Base-by-base conservation (phyloP, 1,139 yeast genomes). In the Suhomyces anneliseae region DNA sequence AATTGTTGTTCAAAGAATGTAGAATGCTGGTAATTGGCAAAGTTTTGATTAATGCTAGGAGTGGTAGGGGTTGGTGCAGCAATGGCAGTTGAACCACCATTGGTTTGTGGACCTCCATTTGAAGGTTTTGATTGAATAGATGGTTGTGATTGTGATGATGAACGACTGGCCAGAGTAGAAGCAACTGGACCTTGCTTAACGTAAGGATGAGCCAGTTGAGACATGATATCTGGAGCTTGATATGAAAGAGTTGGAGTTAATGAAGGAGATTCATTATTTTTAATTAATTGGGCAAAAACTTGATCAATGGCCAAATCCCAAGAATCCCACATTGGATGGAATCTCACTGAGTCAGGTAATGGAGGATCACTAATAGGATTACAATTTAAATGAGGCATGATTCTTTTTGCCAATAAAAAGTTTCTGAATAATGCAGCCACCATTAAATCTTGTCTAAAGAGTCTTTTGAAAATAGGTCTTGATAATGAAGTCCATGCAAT, bases 251-350 rank as follows among this genome's bases (percentile, higher is more conserved):
- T 8, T 6, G 47, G 43, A 19, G 36, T 11, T 14, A 40, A 38
- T 1, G 51, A 44, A 15, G 40, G 38, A 14, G 35, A 38, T 15
- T 40, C 47, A 62, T 53, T 51, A 46, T 65, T 70, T 48, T 72
- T 74, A 44, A 85, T 74, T 41, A 86, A 65, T 58, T 86, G 90
- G 5, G 90, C 82, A 46, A 95, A 72, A 2, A 95, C 95, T 61
- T 93, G 97, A 65, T 93, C 98, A 42, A 93, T 87, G 0, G 99
- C 98, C 59, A 93, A 73, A 62, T 95, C 99, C 99, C 99, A 93
- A 0, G 97, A 86, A 53, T 90, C 95, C 99, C 99, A 93, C 90
- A 93, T 87, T 10, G 96, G 83, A 62, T 95, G 98, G 53, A 81
- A 79, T 44, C 89, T 82, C 2, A 85, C 82, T 9, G 83, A 73